Evolutionary conservation across 176 grass and related monocot genomes (phyloP), one percentile per base, ranked within the genome.

Genomic region (Eleusine coracana): DNA sequence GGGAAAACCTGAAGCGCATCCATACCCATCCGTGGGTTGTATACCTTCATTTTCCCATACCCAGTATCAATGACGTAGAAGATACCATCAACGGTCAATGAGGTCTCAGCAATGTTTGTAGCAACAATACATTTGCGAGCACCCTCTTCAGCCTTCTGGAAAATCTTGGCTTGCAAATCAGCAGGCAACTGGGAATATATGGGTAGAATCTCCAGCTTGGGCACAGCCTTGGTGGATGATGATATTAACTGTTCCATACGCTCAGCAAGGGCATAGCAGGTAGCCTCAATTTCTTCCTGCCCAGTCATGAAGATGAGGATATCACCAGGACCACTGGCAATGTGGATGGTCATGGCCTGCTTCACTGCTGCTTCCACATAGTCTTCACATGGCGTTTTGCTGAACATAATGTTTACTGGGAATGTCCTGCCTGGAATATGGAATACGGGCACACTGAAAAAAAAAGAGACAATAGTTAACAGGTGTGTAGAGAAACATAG

Each of bases 41-140:
- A 98, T 20, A 98, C 96, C 80, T 98, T 95, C 96, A 98, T 98
- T 72, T 98, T 98, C 80, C 96, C 96, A 80, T 98, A 98, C 12
- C 96, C 96, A 6, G 89, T 98, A 84, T 98, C 96, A 25, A 98
- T 95, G 71, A 98, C 96, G 72, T 95, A 98, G 71, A 93, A 95
- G 73, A 98, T 98, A 83, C 96, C 96, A 80, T 98, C 96, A 13
- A 98, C 96, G 44, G 96, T 98, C n/a, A 98, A 89, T 15, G 96
- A 98, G 8, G 96, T 98, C 92, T 98, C 96, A 11, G 96, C 90
- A 90, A 98, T 98, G 74, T 98, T 98, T 59, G 96, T 98, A 74
- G 96, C 96, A 71, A 98, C 96, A 54, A 98, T 95, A 77, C 96
- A 98, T 91, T 98, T 98, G 21, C 96, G 92, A 74, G 96, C 91